Conservation (phyloP, 129 eudicot species). For the Pittosporum tobira region DNA sequence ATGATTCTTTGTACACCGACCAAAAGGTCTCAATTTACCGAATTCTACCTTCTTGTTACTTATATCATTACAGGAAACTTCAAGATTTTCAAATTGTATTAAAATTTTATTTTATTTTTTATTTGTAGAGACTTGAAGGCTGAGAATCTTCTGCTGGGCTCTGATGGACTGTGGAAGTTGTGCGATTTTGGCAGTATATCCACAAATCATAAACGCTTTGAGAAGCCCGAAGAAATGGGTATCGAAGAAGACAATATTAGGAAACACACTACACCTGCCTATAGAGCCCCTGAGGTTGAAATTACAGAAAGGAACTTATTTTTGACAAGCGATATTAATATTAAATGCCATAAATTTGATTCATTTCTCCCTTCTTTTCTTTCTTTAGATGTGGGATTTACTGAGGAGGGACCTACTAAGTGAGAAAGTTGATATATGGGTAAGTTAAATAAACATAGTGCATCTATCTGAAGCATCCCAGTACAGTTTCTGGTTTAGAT, state of each 20-base stretch:
- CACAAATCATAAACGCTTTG: conserved; percentile 91
- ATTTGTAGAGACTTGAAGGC: conserved; percentile 96
- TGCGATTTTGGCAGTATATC: conserved; percentile 98
- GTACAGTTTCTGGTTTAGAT: not conserved
- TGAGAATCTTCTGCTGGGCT: conserved; percentile 79
- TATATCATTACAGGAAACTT: too few species aligned
- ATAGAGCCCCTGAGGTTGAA: conserved; percentile 94
- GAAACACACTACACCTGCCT: conserved; percentile 97
- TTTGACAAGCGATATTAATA: conserved; percentile 8
- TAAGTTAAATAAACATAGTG: conserved; percentile 25
- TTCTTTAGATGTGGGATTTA: conserved; percentile 94
- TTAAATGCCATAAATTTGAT: conserved; percentile 10
- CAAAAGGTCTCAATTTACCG: too few species aligned
- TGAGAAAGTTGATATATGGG: conserved; percentile 99
- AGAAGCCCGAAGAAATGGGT: conserved; percentile 98
- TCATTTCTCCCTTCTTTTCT: conserved; percentile 20
- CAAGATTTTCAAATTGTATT: too few species aligned
- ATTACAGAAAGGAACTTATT: conserved; percentile 10
- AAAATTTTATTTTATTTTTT: too few species aligned
- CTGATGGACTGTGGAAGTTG: conserved; percentile 96
- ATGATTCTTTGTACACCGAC: too few species aligned
- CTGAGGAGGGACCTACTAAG: conserved; percentile 69
- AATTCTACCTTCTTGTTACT: too few species aligned
- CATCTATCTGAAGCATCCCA: not conserved
- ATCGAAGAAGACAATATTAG: conserved; percentile 95